phyloP scores from a whole-genome alignment of 2,329 filamentous ascomycete species.

The Neobulgaria alba region DNA sequence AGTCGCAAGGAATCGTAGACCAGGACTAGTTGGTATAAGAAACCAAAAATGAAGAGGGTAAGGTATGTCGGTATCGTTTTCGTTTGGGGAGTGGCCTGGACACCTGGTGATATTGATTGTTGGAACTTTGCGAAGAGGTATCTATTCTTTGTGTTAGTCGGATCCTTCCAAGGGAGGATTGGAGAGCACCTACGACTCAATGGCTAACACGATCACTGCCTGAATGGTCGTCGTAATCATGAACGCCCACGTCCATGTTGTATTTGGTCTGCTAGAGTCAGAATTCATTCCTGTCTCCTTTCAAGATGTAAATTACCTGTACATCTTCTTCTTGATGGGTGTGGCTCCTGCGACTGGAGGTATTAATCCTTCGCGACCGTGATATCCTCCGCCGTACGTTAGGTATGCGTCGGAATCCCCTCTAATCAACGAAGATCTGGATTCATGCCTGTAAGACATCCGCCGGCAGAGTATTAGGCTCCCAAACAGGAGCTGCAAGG shows the following conservation, averaged over 20 bases:
- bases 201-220: slow-evolving; percentile 68
- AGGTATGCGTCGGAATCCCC: slow-evolving; percentile 30
- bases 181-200: slow-evolving; percentile 70
- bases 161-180: no score
- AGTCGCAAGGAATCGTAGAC: slow-evolving; percentile 88
- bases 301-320: slow-evolving; percentile 38
- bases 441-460: slow-evolving; percentile 38
- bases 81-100: slow-evolving; percentile 45
- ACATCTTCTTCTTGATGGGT: slow-evolving; percentile 45
- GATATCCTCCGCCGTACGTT: slow-evolving; percentile 29
- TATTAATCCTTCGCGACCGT: slow-evolving; percentile 25
- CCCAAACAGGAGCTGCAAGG: slow-evolving; percentile 18
- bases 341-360: slow-evolving; percentile 18
- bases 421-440: slow-evolving; percentile 37
- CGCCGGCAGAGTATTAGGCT: slow-evolving; percentile 32
- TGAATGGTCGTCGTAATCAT: slow-evolving; percentile 66
- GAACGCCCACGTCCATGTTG: slow-evolving; percentile 84
- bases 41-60: slow-evolving; percentile 94
- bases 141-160: slow-evolving; percentile 30
- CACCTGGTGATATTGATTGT: slow-evolving; percentile 41
- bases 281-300: no score
- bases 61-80: slow-evolving; percentile 88
- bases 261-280: slow-evolving; percentile 45
- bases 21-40: slow-evolving; percentile 81
- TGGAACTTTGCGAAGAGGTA: slow-evolving; percentile 91